Conservation (phyloP, 306 rosid genomes). For the Sindora glabra region DNA sequence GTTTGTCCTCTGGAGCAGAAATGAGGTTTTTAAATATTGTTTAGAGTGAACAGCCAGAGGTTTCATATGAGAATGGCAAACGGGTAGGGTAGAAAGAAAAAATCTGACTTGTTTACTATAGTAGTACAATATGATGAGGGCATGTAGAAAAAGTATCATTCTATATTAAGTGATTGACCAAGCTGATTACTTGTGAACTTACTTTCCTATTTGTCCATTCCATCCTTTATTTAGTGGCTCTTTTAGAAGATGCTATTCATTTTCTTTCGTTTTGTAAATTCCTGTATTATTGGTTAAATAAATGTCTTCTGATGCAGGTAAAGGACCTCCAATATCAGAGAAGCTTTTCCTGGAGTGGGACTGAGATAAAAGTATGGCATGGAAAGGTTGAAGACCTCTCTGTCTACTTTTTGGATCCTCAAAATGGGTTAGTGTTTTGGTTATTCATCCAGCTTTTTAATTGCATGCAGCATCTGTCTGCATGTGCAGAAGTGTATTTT, state of each 20-base stretch:
- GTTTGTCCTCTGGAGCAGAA: slow-evolving; percentile 5
- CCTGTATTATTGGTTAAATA: slow-evolving; percentile 2
- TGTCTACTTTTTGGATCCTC: slow-evolving; percentile 95
- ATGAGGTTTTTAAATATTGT: slow-evolving; percentile 1
- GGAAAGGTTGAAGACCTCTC: slow-evolving; percentile 94
- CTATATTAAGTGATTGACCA: background rate
- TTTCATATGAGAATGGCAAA: slow-evolving; percentile 7
- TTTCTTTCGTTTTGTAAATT: slow-evolving; percentile 6
- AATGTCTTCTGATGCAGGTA: slow-evolving; percentile 44
- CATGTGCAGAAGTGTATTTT: background rate
- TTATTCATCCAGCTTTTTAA: background rate
- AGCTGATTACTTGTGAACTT: background rate
- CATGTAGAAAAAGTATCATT: background rate
- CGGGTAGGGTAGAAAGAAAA: background rate
- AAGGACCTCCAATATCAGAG: slow-evolving; percentile 50
- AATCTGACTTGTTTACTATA: background rate
- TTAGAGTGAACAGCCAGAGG: background rate
- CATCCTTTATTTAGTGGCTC: background rate
- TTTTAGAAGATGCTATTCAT: background rate
- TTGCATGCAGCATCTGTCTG: background rate
- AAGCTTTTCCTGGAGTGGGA: slow-evolving; percentile 68
- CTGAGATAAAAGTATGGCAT: slow-evolving; percentile 87
- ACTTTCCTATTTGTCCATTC: background rate
- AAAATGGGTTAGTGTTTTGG: slow-evolving; percentile 55
- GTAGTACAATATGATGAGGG: background rate